Evolutionary conservation across 208 protist genomes (phyloP).

Genomic region (Phytomonas sp.): DNA sequence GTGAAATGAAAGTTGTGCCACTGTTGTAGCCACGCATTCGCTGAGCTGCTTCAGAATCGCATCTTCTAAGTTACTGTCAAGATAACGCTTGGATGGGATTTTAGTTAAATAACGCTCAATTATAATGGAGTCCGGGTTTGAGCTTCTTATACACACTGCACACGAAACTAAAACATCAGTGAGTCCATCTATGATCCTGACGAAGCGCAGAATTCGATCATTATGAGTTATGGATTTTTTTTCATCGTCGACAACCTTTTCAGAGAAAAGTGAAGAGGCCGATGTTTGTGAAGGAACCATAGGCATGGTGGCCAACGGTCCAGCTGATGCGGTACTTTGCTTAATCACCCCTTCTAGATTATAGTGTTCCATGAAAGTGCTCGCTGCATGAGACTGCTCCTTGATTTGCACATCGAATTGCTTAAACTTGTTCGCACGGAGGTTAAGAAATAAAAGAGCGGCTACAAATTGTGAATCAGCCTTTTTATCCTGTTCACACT

Average conservation of each 20-base stretch:
- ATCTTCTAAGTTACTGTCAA: conserved; percentile 56
- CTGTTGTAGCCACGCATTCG: conserved; percentile 37
- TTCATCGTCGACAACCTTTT: conserved; percentile 6
- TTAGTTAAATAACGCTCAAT: conserved; percentile 64
- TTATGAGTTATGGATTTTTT: not conserved
- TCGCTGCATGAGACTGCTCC: conserved; percentile 34
- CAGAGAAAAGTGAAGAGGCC: not conserved
- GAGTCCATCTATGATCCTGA: conserved; percentile 70
- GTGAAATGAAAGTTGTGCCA: conserved; percentile 50
- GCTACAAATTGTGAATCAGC: conserved; percentile 19
- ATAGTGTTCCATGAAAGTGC: conserved; percentile 84
- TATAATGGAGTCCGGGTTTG: conserved; percentile 18
- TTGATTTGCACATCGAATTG: conserved; percentile 59
- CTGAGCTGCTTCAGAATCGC: conserved; percentile 41
- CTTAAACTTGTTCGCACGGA: conserved; percentile 85
- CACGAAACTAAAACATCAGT: conserved; percentile 85
- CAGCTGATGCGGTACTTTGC: conserved; percentile 1
- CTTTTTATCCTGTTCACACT: not conserved
- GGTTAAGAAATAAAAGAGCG: conserved; percentile 55
- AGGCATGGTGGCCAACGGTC: not conserved
- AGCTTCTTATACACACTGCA: conserved; percentile 24
- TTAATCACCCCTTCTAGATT: conserved; percentile 39
- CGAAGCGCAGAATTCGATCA: conserved; percentile 43
- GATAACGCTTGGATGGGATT: conserved; percentile 59
- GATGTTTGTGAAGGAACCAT: not conserved